Percentiles rank a stretch among this genome's conserved stretches.
These are phyloP conservation scores for Starmerella lactis-condensi DNA, from an alignment of 805 yeast species.

Conservation along the genomic window DNA sequence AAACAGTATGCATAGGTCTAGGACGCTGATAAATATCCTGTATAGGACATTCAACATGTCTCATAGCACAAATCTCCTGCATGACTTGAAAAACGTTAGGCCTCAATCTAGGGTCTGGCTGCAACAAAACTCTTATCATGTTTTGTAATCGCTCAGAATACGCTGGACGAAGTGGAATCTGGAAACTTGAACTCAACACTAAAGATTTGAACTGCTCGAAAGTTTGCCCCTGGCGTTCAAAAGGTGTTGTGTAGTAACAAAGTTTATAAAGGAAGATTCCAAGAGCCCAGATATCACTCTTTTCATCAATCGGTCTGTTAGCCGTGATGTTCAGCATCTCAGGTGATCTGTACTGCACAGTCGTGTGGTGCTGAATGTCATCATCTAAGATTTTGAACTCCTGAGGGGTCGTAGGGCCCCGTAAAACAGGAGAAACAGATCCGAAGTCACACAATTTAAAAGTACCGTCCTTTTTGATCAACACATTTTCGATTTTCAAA, in stretches of 20 bases:
- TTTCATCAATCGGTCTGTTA: slow-evolving; percentile 72
- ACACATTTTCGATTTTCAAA: slow-evolving; percentile 82
- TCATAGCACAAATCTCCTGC: slow-evolving; percentile 41
- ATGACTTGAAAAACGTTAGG: slow-evolving; percentile 77
- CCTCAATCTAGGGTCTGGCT: slow-evolving; percentile 62
- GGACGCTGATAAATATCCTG: slow-evolving; percentile 17
- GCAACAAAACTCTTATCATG: slow-evolving; percentile 58
- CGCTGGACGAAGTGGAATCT: slow-evolving; percentile 49
- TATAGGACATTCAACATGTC: slow-evolving; percentile 37
- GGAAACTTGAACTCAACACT: slow-evolving; percentile 64
- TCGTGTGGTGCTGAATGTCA: slow-evolving; percentile 76
- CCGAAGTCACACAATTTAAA: slow-evolving; percentile 92
- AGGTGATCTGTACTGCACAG: slow-evolving; percentile 89
- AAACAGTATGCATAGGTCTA: no score
- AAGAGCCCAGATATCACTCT: slow-evolving; percentile 90
- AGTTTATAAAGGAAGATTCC: slow-evolving; percentile 82
- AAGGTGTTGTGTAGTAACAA: slow-evolving; percentile 86
- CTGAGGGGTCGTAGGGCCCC: slow-evolving; percentile 57
- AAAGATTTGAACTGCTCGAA: slow-evolving; percentile 40
- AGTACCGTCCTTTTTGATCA: slow-evolving; percentile 44
- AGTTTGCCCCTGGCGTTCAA: slow-evolving; percentile 46
- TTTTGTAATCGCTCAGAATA: slow-evolving; percentile 57
- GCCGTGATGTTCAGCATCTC: slow-evolving; percentile 85
- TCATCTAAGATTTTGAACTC: slow-evolving; percentile 63
- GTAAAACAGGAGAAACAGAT: slow-evolving; percentile 50